Evolutionary conservation across 345 rosid genomes (phyloP).

Genomic region (Luvunga scandens): DNA sequence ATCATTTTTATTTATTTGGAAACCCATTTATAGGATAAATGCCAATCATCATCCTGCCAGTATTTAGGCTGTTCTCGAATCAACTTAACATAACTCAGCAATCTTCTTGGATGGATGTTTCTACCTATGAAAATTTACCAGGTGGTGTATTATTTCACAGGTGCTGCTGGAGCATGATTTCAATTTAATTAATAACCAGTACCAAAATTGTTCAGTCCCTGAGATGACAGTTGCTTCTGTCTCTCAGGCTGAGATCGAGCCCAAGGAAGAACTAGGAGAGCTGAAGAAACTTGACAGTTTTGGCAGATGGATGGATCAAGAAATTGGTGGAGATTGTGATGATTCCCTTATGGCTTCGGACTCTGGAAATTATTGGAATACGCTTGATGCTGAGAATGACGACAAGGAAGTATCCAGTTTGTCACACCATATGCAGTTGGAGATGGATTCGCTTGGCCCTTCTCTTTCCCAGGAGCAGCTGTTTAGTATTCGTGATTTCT

Average conservation of each 20-base stretch:
- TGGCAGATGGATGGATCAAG: conserved; percentile 84
- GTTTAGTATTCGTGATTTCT: conserved; percentile 63
- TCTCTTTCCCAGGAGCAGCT: conserved; percentile 81
- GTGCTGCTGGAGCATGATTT: conserved; percentile 25
- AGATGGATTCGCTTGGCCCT: conserved; percentile 63
- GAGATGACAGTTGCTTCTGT: conserved; percentile 28
- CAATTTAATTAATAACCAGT: conserved; percentile 19
- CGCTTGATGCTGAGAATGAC: conserved; percentile 59
- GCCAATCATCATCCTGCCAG: neutral
- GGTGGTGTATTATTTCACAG: conserved; percentile 16
- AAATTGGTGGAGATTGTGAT: conserved; percentile 71
- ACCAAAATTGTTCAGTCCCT: conserved; percentile 22
- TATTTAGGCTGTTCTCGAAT: neutral
- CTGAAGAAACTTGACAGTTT: conserved; percentile 84
- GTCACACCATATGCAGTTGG: conserved; percentile 54
- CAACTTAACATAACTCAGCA: neutral
- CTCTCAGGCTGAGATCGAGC: conserved; percentile 34
- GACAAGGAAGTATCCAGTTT: conserved; percentile 73
- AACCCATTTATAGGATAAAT: neutral
- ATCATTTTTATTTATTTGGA: neutral
- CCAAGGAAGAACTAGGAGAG: conserved; percentile 44
- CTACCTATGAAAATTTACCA: neutral
- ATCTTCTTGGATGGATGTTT: neutral
- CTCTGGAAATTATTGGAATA: conserved; percentile 72
- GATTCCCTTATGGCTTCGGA: conserved; percentile 73